These are phyloP conservation scores for Citrus reticulata DNA, from an alignment of 345 rosid species.

Conservation along the genomic window DNA sequence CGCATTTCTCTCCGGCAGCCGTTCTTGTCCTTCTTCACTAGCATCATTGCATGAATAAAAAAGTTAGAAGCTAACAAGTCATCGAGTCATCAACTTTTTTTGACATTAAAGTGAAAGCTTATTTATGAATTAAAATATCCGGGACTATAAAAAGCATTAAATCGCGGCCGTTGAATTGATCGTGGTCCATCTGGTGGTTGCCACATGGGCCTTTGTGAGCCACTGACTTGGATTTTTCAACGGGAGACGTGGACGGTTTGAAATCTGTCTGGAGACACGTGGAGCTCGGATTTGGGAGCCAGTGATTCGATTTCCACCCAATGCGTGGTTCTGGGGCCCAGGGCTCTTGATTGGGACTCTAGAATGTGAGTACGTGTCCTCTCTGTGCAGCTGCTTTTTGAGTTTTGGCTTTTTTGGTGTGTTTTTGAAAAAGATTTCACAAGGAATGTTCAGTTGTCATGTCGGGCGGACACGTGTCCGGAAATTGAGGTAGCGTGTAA, in stretches of 20 bases:
- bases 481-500: neutral
- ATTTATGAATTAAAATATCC: neutral
- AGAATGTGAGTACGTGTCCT: constrained; percentile 32
- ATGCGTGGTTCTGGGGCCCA: neutral
- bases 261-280: constrained; percentile 24
- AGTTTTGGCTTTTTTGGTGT: neutral
- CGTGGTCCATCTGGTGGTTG: constrained; percentile 11
- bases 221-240: constrained; percentile 18
- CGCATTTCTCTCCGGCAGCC: neutral
- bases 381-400: neutral
- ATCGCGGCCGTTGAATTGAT: constrained; percentile 18
- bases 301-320: constrained; percentile 8
- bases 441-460: constrained; percentile 9
- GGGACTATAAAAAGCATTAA: constrained; percentile 6
- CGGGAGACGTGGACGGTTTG: constrained; percentile 30
- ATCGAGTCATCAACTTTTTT: neutral
- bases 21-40: neutral
- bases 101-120: neutral
- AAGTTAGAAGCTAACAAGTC: neutral
- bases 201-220: constrained; percentile 32
- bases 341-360: constrained; percentile 13
- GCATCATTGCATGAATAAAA: constrained; percentile 24
- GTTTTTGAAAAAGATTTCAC: constrained; percentile 7
- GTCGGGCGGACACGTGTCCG: constrained; percentile 22
- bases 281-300: constrained; percentile 21